phyloP scores from a whole-genome alignment of 495 filamentous ascomycete genomes.

The Neurospora sublineolata region DNA sequence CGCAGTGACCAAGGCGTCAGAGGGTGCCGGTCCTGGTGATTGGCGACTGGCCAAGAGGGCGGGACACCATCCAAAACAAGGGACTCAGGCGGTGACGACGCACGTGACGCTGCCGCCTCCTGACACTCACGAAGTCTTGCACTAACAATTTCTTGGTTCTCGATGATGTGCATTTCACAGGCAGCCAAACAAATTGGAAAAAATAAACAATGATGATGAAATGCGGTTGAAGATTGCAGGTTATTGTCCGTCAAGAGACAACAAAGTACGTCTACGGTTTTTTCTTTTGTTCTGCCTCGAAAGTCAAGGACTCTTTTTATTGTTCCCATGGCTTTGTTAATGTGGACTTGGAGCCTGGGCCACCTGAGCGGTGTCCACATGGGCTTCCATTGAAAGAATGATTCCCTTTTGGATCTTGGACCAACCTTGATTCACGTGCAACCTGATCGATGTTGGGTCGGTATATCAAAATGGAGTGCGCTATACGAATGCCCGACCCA shows the following conservation, averaged over 20 bases:
- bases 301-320: not conserved
- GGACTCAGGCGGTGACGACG: not conserved
- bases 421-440: not conserved
- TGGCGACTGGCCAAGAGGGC: conserved; percentile 1
- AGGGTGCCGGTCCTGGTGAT: conserved; percentile 11
- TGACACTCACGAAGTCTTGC: not conserved
- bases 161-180: not conserved
- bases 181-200: not conserved
- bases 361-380: not conserved
- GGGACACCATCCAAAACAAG: not conserved
- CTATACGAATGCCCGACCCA: not conserved
- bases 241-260: not conserved
- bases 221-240: not conserved
- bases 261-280: not conserved
- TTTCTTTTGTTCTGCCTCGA: not conserved
- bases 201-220: not conserved
- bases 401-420: not conserved
- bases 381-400: not conserved
- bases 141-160: not conserved
- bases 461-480: not conserved
- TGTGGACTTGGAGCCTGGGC: not conserved
- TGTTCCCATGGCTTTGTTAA: not conserved
- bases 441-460: not conserved
- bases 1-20: conserved; percentile 17
- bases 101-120: conserved; percentile 2